Base-by-base conservation (phyloP, 208 protist genomes). In the Borovskyia barvae region DNA sequence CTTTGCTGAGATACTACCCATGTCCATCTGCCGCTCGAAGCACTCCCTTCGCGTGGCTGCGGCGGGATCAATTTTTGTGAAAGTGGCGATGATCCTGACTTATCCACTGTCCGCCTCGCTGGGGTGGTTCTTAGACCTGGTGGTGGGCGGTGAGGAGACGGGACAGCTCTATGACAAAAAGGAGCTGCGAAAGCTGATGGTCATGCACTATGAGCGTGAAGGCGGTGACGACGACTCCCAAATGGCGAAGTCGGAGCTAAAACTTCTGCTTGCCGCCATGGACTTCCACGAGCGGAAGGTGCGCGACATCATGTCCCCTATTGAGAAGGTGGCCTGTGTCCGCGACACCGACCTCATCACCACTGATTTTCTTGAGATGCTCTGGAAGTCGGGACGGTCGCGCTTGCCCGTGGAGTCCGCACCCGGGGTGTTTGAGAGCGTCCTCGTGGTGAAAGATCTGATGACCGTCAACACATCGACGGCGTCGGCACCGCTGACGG, bases 1-100 rank as follows among this genome's bases (percentile, higher is more conserved):
- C 9, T 91, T 95, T 65, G 77, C 89, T 1, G 85, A 95, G 58
- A 74, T 95, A 30, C 43, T 95, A 33, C 89, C 89, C 22, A 95
- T 93, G 85, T 84, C 85, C 37, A 81, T 95, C 14, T 95, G 89
- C 75, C 88, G 89, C 36, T 95, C 89, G 9, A 92, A 92, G 72
- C 65, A 93, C 57, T 92, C 89, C 1, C 70, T 95, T 30, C 51
- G 58, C 15, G 83, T 95, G 22, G 89, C 89, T 15, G 83, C 89
- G 8, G 82, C 83, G 1, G 89, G 89, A 24, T 74, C 76, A 32
- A 58, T 71, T 9, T 78, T 95, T 52, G 85, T 95, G 53, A 68
- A 76, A 14, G 74, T 93, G 14, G 85, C 86, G 2, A 88, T 85
- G 76, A 42, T 95, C 36, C 35, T 95, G 4, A 85, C 79, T 8